Evolutionary conservation across 1,139 yeast genomes (phyloP).

Genomic region (Pichia sp.): DNA sequence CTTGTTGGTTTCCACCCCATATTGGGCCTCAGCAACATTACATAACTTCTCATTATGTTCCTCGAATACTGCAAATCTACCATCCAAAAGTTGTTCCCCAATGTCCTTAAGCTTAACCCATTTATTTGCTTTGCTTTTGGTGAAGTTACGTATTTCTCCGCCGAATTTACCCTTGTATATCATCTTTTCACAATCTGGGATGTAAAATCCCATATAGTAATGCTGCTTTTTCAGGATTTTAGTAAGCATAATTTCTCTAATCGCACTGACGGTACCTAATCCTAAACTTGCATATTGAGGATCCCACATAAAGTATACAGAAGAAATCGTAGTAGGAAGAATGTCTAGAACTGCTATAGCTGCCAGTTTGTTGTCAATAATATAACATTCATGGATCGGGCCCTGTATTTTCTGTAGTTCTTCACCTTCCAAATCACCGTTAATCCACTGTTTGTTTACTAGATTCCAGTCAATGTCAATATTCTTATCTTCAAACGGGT

Average conservation of each 20-base stretch:
- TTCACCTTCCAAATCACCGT: conserved; percentile 4
- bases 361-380: conserved; percentile 52
- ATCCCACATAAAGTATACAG: conserved; percentile 86
- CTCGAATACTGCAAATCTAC: conserved; percentile 38
- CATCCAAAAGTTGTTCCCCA: conserved; percentile 30
- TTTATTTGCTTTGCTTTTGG: neutral
- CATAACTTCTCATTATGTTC: conserved; percentile 20
- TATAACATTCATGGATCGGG: conserved; percentile 72
- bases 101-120: conserved; percentile 33
- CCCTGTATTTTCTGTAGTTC: conserved; percentile 28
- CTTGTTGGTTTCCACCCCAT: conserved; percentile 14
- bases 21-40: conserved; percentile 21
- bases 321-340: conserved; percentile 68
- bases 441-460: conserved; percentile 30
- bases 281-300: conserved; percentile 67
- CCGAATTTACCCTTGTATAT: conserved; percentile 72
- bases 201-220: conserved; percentile 59
- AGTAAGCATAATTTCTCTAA: conserved; percentile 59
- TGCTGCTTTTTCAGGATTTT: conserved; percentile 29
- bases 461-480: conserved; percentile 19
- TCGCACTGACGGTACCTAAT: conserved; percentile 70
- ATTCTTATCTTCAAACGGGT: conserved; percentile 45
- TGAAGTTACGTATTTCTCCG: conserved; percentile 56
- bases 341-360: conserved; percentile 78
- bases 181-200: conserved; percentile 78